Conservation (phyloP, 2,329 filamentous ascomycete genomes). For the Nemania bipapillata region DNA sequence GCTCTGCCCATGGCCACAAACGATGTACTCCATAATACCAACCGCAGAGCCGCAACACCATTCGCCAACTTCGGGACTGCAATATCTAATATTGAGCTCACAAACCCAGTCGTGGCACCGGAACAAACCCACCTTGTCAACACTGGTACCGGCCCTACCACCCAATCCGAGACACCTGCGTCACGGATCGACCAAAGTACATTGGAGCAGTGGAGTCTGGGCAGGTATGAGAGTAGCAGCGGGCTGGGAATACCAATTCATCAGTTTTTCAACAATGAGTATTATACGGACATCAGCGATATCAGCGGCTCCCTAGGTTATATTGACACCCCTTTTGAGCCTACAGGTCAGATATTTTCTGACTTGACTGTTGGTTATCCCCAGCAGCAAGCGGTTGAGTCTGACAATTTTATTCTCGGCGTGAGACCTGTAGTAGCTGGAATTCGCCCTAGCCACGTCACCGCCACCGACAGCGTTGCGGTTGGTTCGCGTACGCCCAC, state of each 20-base stretch:
- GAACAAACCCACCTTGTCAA: neutral
- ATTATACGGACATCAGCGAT: neutral
- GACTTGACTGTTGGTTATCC: neutral
- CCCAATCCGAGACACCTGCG: conserved; percentile 20
- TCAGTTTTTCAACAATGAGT: neutral
- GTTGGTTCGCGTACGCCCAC: neutral
- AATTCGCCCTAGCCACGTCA: neutral
- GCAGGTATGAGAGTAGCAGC: neutral
- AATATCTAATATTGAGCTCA: conserved; percentile 8
- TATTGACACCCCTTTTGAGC: neutral
- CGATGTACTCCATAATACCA: conserved; percentile 9
- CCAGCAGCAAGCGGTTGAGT: neutral
- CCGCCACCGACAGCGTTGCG: neutral
- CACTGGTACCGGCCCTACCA: neutral
- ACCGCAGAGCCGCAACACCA: conserved; percentile 31
- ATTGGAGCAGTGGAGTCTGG: conserved; percentile 8
- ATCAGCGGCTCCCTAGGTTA: neutral
- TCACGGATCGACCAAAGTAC: conserved; percentile 1
- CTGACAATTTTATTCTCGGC: neutral
- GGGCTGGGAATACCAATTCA: conserved; percentile 5
- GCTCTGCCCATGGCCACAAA: neutral
- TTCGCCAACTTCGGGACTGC: conserved; percentile 7
- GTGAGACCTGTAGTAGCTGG: neutral
- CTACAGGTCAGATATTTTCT: neutral
- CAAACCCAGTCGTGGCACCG: conserved; percentile 6